Evolutionary conservation across 257 asterid species (phyloP), one percentile per base, ranked within the genome.

Genomic region (Solanum microdontum): DNA sequence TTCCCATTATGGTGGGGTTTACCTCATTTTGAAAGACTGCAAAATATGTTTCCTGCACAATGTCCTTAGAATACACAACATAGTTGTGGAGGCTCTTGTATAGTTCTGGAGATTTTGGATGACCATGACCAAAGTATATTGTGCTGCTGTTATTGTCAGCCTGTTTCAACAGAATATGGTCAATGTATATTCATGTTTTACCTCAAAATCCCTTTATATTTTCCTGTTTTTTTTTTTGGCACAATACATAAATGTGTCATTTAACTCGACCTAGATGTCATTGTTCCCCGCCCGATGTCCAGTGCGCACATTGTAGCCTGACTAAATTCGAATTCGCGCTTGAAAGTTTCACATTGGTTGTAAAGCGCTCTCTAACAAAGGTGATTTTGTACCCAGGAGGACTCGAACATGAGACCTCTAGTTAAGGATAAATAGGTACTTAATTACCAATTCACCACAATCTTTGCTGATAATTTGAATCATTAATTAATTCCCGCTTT

Each of bases 321-420:
- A 55, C 8, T 19, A 55, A 19, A 55, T 55, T 55, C 0, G 24
- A 0, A 55, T 55, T 55, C 0, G 2, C 64, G 1, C 4, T 0
- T 7, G 23, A 6, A 55, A 55, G 2, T 55, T 19, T 2, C 11
- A 55, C n/a, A 19, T 55, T 7, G 4, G 0, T 0, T 13, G 4
- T 19, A 55, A 55, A 55, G 2, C 1, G 10, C n/a, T 55, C 2
- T 55, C 11, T 55, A 19, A 1, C 9, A 55, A 19, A 55, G 10
- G 23, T 55, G n/a, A 55, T 55, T 45, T 0, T 45, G 55, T 4
- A 43, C 14, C 6, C 6, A 4, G 6, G 55, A 13, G 17, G 2
- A 45, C 17, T 55, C 4, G 8, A 55, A 17, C 10, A 1, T 23
- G 26, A 58, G 1, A 19, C 1, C 0, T 19, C 0, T 58, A 0